Conservation (phyloP, 2,329 filamentous ascomycete genomes). For the Fonsecaea erecta region DNA sequence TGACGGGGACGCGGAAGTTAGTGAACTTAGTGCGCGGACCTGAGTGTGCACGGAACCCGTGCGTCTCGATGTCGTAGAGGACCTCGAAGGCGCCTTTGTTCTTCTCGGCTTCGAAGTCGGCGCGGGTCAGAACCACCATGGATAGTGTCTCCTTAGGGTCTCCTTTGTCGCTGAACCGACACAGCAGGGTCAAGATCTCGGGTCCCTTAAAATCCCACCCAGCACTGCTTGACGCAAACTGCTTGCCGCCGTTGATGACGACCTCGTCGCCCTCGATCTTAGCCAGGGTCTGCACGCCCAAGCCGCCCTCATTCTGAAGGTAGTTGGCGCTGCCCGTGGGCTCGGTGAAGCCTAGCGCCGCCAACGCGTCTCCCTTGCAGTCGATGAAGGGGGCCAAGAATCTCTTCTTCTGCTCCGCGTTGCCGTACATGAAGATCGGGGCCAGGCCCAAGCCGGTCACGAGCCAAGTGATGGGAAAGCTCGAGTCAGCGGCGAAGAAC, state of each 20-base stretch:
- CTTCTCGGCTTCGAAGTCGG: constrained; percentile 51
- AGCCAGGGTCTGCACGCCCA: constrained; percentile 57
- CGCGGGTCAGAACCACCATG: constrained; percentile 56
- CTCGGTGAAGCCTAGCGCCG: constrained; percentile 58
- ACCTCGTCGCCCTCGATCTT: constrained; percentile 54
- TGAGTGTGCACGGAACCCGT: constrained; percentile 55
- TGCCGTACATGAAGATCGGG: constrained; percentile 54
- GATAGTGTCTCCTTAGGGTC: constrained; percentile 48
- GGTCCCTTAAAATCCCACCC: constrained; percentile 60
- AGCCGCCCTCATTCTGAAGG: constrained; percentile 53
- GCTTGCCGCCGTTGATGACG: constrained; percentile 58
- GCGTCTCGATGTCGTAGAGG: constrained; percentile 50
- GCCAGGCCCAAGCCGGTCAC: constrained; percentile 58
- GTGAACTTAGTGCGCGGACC: constrained; percentile 56
- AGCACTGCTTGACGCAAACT: constrained; percentile 60
- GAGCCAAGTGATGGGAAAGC: constrained; percentile 56
- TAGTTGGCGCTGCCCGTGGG: constrained; percentile 58
- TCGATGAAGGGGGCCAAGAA: constrained; percentile 55
- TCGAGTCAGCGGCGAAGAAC: constrained; percentile 57
- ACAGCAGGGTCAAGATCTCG: constrained; percentile 58
- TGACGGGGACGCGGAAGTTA: constrained; percentile 52
- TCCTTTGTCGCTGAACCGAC: constrained; percentile 42
- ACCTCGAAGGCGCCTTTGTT: constrained; percentile 50
- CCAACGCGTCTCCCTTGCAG: constrained; percentile 52
- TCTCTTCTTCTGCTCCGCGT: constrained; percentile 46